These are phyloP conservation scores for Salix arbutifolia DNA, from an alignment of 345 rosid genomes.

Conservation along the genomic window DNA sequence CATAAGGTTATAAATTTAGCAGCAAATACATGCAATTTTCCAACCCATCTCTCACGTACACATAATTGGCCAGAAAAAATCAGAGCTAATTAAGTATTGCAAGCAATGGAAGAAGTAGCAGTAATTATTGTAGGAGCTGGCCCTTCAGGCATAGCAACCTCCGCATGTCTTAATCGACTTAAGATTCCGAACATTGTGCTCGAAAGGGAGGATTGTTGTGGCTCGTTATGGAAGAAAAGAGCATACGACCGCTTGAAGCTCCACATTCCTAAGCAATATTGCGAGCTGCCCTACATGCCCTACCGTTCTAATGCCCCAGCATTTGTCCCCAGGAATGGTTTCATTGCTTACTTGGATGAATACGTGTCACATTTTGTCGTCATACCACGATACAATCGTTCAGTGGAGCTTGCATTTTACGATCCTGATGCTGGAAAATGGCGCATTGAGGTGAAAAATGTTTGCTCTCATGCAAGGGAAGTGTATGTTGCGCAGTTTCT, in stretches of 20 bases:
- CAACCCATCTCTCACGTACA: no score
- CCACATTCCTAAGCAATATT: constrained; percentile 18
- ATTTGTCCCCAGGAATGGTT: constrained; percentile 8
- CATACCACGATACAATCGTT: neutral
- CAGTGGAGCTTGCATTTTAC: constrained; percentile 1
- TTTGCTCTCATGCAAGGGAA: neutral
- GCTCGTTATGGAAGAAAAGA: constrained; percentile 21
- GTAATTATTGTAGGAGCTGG: constrained; percentile 23
- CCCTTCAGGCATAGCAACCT: constrained; percentile 20
- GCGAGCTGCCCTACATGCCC: constrained; percentile 19
- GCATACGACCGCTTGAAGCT: constrained; percentile 20
- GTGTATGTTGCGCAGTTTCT: constrained; percentile 13
- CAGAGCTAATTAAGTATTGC: no score
- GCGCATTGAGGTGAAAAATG: constrained; percentile 2
- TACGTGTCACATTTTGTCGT: constrained; percentile 12
- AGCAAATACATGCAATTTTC: no score
- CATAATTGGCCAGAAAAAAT: no score
- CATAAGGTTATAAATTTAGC: no score
- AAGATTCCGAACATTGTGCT: constrained; percentile 10
- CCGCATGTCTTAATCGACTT: constrained; percentile 15
- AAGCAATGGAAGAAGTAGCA: neutral
- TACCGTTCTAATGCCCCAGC: neutral
- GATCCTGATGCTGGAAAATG: neutral
- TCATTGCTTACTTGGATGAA: constrained; percentile 10
- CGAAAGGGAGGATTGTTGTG: constrained; percentile 15